phyloP scores from a whole-genome alignment of 2,329 filamentous ascomycete species.

The Calonectria hawksworthii region DNA sequence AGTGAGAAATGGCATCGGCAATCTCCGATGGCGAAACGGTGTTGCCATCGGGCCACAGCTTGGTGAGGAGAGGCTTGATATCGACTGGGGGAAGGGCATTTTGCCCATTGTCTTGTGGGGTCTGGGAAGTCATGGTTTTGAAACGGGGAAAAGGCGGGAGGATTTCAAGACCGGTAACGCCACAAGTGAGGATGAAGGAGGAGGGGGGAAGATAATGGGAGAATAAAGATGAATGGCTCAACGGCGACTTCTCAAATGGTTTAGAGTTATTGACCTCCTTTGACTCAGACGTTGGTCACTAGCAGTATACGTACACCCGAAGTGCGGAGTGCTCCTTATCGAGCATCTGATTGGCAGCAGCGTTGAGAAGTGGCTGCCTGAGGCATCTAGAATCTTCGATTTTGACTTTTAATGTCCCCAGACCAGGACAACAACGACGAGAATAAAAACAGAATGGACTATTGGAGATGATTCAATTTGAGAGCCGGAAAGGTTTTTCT shows the following conservation, averaged over 20 bases:
- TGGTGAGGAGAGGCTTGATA: constrained; percentile 80
- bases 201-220: not conserved
- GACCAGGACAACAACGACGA: not conserved
- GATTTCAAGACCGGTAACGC: not conserved
- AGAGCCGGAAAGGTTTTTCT: not conserved
- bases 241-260: constrained; percentile 30
- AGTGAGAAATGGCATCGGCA: constrained; percentile 88
- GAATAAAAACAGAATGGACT: not conserved
- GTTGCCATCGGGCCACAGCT: constrained; percentile 74
- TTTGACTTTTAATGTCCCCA: not conserved
- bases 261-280: constrained; percentile 37
- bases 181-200: not conserved
- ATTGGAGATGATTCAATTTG: not conserved
- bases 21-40: constrained; percentile 83
- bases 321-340: constrained; percentile 32
- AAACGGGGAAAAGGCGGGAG: not conserved
- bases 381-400: not conserved
- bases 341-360: constrained; percentile 40
- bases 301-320: constrained; percentile 33
- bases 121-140: constrained; percentile 50
- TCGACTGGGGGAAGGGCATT: constrained; percentile 57
- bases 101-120: constrained; percentile 41
- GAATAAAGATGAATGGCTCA: constrained; percentile 14
- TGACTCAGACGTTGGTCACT: constrained; percentile 40
- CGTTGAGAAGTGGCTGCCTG: not conserved